phyloP scores from a whole-genome alignment of 1,284 basidiomycete genomes.

The Meira miltonrushii region DNA sequence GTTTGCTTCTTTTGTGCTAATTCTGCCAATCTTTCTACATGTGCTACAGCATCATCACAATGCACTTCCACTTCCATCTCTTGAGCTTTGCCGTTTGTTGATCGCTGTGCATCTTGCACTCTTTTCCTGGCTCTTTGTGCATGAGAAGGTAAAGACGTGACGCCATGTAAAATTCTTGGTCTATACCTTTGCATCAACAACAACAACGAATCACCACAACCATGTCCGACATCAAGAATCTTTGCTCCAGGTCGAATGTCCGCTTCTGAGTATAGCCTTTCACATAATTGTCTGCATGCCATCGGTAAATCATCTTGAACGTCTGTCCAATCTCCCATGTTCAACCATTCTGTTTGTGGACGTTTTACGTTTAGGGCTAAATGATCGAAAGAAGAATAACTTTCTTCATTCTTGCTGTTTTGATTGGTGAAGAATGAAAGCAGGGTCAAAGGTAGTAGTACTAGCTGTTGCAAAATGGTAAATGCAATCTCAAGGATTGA shows the following conservation, averaged over 20 bases:
- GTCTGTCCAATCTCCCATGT: constrained; percentile 20
- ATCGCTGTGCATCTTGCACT: background rate
- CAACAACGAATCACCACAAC: constrained; percentile 44
- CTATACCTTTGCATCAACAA: constrained; percentile 19
- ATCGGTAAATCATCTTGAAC: constrained; percentile 18
- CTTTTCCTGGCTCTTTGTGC: constrained; percentile 24
- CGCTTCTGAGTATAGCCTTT: constrained; percentile 26
- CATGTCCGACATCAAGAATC: constrained; percentile 47
- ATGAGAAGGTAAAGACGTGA: constrained; percentile 36
- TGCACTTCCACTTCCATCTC: constrained; percentile 20
- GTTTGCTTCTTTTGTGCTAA: background rate
- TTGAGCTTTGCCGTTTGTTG: constrained; percentile 1
- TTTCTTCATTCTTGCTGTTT: constrained; percentile 5
- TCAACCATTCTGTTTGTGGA: constrained; percentile 19
- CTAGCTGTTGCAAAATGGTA: too few species aligned
- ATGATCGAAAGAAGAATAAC: constrained; percentile 12
- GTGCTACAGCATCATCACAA: constrained; percentile 25
- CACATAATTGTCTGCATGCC: constrained; percentile 31
- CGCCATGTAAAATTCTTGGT: constrained; percentile 37
- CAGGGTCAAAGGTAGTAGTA: too few species aligned
- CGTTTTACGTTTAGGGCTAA: constrained; percentile 9
- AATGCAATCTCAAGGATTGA: too few species aligned
- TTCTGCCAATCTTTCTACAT: constrained; percentile 19
- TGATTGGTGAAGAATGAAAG: too few species aligned
- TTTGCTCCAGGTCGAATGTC: constrained; percentile 18